phyloP scores from a whole-genome alignment of 2,329 filamentous ascomycete genomes.

The Colletotrichum chrysophilum region DNA sequence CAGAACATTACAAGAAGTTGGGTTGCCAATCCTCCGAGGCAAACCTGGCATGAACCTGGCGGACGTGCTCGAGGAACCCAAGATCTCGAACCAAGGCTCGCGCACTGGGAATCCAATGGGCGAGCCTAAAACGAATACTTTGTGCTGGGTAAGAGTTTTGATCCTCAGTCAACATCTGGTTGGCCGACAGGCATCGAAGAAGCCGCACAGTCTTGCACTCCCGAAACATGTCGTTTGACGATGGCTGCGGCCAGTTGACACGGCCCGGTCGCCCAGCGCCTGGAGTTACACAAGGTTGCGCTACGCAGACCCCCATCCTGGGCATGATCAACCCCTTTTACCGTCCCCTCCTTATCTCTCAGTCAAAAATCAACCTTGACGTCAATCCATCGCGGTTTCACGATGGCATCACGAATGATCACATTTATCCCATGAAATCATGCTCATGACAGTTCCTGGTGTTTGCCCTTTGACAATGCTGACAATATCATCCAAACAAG shows the following conservation, averaged over 20 bases:
- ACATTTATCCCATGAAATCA: neutral
- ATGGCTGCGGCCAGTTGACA: constrained; percentile 1
- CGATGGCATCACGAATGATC: neutral
- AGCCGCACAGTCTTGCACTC: neutral
- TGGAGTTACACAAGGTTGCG: neutral
- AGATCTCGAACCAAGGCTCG: neutral
- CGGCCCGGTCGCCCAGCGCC: constrained; percentile 1
- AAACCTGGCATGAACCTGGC: neutral
- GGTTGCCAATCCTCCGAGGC: neutral
- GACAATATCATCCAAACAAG: neutral
- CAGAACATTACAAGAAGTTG: neutral
- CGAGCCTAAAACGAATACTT: neutral
- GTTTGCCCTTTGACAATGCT: neutral
- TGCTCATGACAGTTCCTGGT: neutral
- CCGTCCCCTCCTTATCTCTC: neutral
- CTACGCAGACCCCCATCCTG: neutral
- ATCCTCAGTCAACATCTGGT: neutral
- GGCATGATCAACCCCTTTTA: neutral
- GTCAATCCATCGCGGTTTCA: constrained; percentile 2
- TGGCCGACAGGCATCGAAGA: neutral
- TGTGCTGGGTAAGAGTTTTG: neutral
- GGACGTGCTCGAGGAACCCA: neutral
- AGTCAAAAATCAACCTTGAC: neutral
- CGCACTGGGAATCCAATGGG: neutral
- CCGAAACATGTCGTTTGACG: constrained; percentile 13